These are phyloP conservation scores for Globisporangium ultimum DNA, from an alignment of 352 stramenopile genomes.

Conservation along the genomic window DNA sequence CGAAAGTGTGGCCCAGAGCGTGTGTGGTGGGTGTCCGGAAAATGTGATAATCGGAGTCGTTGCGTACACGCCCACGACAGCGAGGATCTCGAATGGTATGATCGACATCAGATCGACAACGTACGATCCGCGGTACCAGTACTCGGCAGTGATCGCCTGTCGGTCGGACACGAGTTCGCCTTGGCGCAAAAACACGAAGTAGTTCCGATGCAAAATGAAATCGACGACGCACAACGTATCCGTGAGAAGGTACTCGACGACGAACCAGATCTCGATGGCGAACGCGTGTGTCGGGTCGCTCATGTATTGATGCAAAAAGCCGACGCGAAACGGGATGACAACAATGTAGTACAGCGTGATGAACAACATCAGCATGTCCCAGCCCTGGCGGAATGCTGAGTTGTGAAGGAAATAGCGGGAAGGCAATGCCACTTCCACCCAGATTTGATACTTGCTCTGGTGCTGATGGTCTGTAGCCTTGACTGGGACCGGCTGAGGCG, in stretches of 20 bases:
- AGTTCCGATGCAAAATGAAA: conserved; percentile 50
- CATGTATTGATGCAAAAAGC: conserved; percentile 51
- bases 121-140: conserved; percentile 43
- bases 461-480: neutral
- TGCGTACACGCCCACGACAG: conserved; percentile 14
- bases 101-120: conserved; percentile 48
- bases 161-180: conserved; percentile 40
- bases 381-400: conserved; percentile 43
- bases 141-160: conserved; percentile 32
- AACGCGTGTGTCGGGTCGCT: conserved; percentile 21
- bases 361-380: conserved; percentile 47
- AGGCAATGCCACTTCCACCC: conserved; percentile 3
- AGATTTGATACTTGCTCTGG: conserved; percentile 21
- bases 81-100: conserved; percentile 45
- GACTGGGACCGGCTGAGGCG: neutral
- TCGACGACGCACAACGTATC: conserved; percentile 49
- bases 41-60: conserved; percentile 16
- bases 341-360: conserved; percentile 59
- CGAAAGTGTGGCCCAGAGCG: conserved; percentile 46
- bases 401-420: conserved; percentile 25
- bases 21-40: conserved; percentile 15
- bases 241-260: conserved; percentile 45
- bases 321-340: conserved; percentile 51
- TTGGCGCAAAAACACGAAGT: conserved; percentile 49
- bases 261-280: conserved; percentile 36